A percentile compares a stretch with the other conserved stretches of the same genome.
Evolutionary conservation across 352 stramenopile species (phyloP).

Genomic region (Pythium aquatile): DNA sequence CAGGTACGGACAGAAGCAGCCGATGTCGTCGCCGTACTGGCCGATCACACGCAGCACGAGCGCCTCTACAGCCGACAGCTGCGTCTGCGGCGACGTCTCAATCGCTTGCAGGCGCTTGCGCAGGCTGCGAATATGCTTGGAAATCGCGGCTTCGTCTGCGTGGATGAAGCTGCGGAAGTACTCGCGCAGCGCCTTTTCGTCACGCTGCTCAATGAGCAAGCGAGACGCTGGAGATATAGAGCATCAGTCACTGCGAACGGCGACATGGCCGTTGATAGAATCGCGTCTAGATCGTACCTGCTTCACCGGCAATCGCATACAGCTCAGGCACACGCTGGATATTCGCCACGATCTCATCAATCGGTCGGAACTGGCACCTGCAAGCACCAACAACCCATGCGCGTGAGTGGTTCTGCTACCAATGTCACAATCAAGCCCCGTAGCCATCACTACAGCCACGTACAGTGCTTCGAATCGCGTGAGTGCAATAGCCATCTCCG

Average conservation of each 20-base stretch:
- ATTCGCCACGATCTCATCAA: conserved; percentile 91
- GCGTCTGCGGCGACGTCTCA: not conserved
- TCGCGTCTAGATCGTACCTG: conserved; percentile 28
- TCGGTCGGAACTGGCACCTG: conserved; percentile 90
- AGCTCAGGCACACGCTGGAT: conserved; percentile 91
- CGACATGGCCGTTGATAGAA: not conserved
- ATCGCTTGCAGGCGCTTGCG: conserved; percentile 69
- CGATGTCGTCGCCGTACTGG: conserved; percentile 96
- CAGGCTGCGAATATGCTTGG: conserved; percentile 71
- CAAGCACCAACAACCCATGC: conserved; percentile 9
- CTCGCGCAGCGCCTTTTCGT: conserved; percentile 45
- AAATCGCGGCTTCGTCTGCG: conserved; percentile 63
- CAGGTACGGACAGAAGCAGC: conserved; percentile 96
- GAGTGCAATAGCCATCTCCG: conserved; percentile 98
- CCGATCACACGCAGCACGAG: conserved; percentile 91
- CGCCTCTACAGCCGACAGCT: conserved; percentile 51
- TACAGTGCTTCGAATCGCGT: conserved; percentile 95
- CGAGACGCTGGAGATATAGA: conserved; percentile 26
- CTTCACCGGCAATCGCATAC: conserved; percentile 49
- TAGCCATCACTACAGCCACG: conserved; percentile 18
- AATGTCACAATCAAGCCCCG: no score
- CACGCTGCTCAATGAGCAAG: conserved; percentile 36
- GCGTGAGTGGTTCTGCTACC: not conserved
- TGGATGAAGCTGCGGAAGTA: conserved; percentile 85
- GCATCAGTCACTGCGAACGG: not conserved